Evolutionary conservation across 2,329 filamentous ascomycete genomes (phyloP).

Genomic region (Penicillium sp.): DNA sequence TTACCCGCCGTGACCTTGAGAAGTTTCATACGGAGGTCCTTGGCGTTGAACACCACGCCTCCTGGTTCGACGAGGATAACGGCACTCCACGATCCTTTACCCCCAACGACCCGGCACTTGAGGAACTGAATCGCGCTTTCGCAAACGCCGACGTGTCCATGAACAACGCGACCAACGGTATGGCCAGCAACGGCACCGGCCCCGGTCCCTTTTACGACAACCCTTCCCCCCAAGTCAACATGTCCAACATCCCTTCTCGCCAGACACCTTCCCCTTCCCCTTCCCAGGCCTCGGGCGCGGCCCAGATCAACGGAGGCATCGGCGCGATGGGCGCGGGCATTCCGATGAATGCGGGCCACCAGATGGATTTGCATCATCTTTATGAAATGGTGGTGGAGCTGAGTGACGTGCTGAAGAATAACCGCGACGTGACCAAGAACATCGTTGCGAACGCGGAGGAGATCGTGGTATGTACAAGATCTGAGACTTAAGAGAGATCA

Average conservation of each 20-base stretch:
- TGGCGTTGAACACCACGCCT: slow-evolving; percentile 32
- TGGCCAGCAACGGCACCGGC: slow-evolving; percentile 27
- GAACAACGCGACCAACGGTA: slow-evolving; percentile 32
- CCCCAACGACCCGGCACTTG: slow-evolving; percentile 34
- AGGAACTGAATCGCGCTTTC: slow-evolving; percentile 39
- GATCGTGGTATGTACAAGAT: slow-evolving; percentile 43
- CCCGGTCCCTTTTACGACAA: slow-evolving; percentile 36
- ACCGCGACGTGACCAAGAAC: slow-evolving; percentile 51
- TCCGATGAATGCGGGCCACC: slow-evolving; percentile 51
- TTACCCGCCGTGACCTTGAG: slow-evolving; percentile 41
- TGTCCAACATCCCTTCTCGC: slow-evolving; percentile 33
- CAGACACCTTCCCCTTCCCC: slow-evolving; percentile 37
- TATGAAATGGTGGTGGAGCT: slow-evolving; percentile 53
- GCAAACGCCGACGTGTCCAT: slow-evolving; percentile 36
- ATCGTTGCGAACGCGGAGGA: slow-evolving; percentile 54
- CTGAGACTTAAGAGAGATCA: background rate
- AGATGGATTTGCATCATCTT: slow-evolving; percentile 54
- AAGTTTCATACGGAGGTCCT: slow-evolving; percentile 40
- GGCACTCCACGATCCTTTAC: slow-evolving; percentile 21
- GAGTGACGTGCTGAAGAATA: slow-evolving; percentile 51
- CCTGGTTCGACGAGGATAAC: slow-evolving; percentile 34
- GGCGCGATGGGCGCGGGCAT: slow-evolving; percentile 40
- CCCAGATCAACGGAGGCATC: slow-evolving; percentile 40
- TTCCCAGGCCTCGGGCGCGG: slow-evolving; percentile 24
- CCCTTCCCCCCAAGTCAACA: slow-evolving; percentile 30